Base-by-base conservation (phyloP, 495 filamentous ascomycete genomes). In the Cairneyella variabilis region DNA sequence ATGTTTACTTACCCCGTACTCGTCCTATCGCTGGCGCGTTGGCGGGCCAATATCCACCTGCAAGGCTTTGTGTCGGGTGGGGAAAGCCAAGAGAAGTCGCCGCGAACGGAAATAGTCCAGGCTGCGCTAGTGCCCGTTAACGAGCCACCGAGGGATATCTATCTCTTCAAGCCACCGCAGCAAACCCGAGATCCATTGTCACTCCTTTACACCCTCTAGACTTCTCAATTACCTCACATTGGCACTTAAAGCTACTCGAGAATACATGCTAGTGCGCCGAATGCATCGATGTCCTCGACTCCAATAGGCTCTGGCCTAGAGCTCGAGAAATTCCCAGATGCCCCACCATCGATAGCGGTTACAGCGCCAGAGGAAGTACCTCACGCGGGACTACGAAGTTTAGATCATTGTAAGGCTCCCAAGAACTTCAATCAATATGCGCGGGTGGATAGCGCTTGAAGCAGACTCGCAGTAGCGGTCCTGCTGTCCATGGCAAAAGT, bases 341-440 rank as follows among this genome's bases (percentile, higher is more conserved):
- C 59, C 56, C 53, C 62, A 28, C 62, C 62, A 26, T 30, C 54
- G 51, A 64, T 62, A 54, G 51, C 38, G 25, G 38, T 56, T 28
- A 56, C 45, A 23, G 38, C 40, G 17, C 12, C 59, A 51, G 65
- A 66, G 48, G 68, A 70, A 32, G 71, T 72, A 54, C 82, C 83
- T 25, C 86, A 92, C 65, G 88, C 88, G 48, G 88, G 88, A 27
- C 61, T 91, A 58, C 78, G 77, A 58, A 88, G 82, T 62, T 62
- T 88, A 22, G 73, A 90, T 70, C 88, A 92, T 64, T 92, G 88
- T 91, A 80, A 59, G 83, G 28, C 25, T 21, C 14, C 38, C 50
- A 38, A 44, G 55, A 9, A 52, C 43, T 57, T 26, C n/a, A 23
- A 14, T 26, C 14, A 14, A 27, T 16, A 42, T 48, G 16, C 45